These are phyloP conservation scores for Brassica rapa DNA, from an alignment of 345 rosid genomes.

Conservation along the genomic window DNA sequence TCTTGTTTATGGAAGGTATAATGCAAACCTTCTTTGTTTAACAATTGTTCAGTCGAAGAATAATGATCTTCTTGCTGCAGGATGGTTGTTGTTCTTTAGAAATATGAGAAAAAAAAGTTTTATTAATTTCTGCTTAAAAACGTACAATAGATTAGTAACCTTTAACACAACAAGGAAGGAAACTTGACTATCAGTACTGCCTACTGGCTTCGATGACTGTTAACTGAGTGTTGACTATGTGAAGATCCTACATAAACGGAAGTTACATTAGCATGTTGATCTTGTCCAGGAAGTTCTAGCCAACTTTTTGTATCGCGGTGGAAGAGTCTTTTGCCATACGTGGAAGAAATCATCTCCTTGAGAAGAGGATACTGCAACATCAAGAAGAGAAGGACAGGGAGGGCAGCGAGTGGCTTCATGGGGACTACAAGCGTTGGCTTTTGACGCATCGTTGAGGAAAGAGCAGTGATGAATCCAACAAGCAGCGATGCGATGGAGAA, in stretches of 20 bases:
- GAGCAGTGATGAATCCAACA: slow-evolving; percentile 40
- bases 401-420: neutral
- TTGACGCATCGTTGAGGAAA: slow-evolving; percentile 35
- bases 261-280: neutral
- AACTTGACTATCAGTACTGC: neutral
- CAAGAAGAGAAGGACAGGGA: neutral
- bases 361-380: slow-evolving; percentile 16
- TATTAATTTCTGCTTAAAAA: neutral
- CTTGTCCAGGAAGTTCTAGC: neutral
- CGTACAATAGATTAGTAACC: neutral
- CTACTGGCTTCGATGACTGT: neutral
- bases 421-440: neutral
- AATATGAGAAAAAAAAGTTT: neutral
- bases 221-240: neutral
- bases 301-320: neutral
- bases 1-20: no score
- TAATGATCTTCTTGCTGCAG: no score
- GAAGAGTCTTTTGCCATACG: slow-evolving; percentile 12
- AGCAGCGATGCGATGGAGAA: slow-evolving; percentile 49
- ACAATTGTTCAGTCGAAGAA: no score
- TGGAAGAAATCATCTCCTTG: slow-evolving; percentile 25
- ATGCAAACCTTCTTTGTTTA: no score
- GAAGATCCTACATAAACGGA: neutral
- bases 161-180: neutral
- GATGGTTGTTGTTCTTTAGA: no score